Evolutionary conservation across 306 rosid genomes (phyloP).

Genomic region (Abrus precatorius): DNA sequence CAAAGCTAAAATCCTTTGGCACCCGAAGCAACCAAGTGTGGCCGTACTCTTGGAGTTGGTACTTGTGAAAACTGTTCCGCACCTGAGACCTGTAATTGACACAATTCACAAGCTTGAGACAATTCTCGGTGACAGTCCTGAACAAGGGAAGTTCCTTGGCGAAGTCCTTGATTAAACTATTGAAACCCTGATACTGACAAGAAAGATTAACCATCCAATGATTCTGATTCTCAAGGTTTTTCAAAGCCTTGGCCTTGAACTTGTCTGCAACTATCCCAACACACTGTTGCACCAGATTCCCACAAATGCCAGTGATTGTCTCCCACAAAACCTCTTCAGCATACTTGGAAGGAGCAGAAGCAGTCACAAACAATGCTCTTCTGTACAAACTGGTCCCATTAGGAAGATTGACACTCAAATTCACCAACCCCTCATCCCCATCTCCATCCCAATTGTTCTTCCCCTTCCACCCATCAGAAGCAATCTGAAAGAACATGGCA

Average conservation of each 20-base stretch:
- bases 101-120: slow-evolving; percentile 77
- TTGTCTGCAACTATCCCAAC: slow-evolving; percentile 95
- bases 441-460: slow-evolving; percentile 47
- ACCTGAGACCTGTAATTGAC: slow-evolving; percentile 74
- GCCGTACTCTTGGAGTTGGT: slow-evolving; percentile 80
- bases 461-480: slow-evolving; percentile 82
- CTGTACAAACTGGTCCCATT: slow-evolving; percentile 93
- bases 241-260: slow-evolving; percentile 83
- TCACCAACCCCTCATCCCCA: slow-evolving; percentile 70
- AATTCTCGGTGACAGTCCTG: slow-evolving; percentile 61
- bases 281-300: slow-evolving; percentile 76
- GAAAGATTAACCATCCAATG: slow-evolving; percentile 96
- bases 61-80: slow-evolving; percentile 75
- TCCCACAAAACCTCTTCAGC: slow-evolving; percentile 94
- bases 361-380: slow-evolving; percentile 72
- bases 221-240: slow-evolving; percentile 80
- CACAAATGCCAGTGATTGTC: slow-evolving; percentile 86
- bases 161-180: slow-evolving; percentile 76
- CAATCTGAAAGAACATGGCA: slow-evolving; percentile 92
- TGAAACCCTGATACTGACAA: slow-evolving; percentile 86
- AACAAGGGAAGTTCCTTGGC: slow-evolving; percentile 76
- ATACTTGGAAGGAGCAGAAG: slow-evolving; percentile 75
- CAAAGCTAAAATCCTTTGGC: slow-evolving; percentile 61
- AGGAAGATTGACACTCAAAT: slow-evolving; percentile 82
- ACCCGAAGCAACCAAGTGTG: slow-evolving; percentile 67